Evolutionary conservation across 2,329 filamentous ascomycete genomes (phyloP).

Genomic region (Apiospora sp.): DNA sequence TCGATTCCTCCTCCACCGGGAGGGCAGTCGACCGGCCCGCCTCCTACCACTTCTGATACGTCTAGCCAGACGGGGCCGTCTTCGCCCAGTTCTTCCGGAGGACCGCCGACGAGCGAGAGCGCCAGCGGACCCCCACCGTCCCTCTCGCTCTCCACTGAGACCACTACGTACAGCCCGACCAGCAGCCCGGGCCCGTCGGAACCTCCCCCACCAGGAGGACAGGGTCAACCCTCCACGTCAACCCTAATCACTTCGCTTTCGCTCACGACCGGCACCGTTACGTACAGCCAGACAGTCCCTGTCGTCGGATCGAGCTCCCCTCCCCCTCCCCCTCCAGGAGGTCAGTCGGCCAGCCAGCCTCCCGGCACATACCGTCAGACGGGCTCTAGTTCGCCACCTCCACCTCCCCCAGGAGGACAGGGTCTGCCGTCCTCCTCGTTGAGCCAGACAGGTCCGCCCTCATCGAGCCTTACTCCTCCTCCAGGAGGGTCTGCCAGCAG

Average conservation of each 20-base stretch:
- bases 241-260: background rate
- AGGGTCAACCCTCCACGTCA: background rate
- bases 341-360: background rate
- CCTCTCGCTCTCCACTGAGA: background rate
- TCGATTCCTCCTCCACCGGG: no score
- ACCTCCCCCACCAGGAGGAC: no score
- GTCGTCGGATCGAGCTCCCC: background rate
- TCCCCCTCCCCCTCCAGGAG: no score
- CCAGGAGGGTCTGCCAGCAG: no score
- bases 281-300: background rate
- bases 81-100: background rate
- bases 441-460: background rate
- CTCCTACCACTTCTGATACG: background rate
- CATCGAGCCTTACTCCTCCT: no score
- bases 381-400: background rate
- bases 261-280: background rate
- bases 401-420: background rate
- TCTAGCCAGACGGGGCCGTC: background rate
- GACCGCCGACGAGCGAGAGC: background rate
- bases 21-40: no score
- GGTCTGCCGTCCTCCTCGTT: background rate
- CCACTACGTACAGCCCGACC: background rate
- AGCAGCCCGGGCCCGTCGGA: background rate
- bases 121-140: background rate
- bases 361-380: background rate